Conservation (phyloP, 441 rosid species). For the Pelargonium fulgidum region DNA sequence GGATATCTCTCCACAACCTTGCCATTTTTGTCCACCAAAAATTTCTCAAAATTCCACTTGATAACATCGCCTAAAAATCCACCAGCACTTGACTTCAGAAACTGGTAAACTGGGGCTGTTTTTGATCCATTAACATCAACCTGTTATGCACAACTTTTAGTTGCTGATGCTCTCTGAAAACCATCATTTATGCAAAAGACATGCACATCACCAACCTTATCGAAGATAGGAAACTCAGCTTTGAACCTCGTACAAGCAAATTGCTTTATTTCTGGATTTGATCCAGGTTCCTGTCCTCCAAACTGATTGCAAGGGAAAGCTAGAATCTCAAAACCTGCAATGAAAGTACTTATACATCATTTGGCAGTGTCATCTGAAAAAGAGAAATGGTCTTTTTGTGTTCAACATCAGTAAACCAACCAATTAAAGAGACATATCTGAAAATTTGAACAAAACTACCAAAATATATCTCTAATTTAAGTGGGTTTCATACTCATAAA, state of each 20-base stretch:
- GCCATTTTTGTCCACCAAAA: slow-evolving; percentile 65
- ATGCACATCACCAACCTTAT: slow-evolving; percentile 38
- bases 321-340: slow-evolving; percentile 57
- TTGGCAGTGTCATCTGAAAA: neutral
- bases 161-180: neutral
- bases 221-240: slow-evolving; percentile 74
- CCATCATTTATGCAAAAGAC: neutral
- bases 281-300: slow-evolving; percentile 67
- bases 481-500: too few relatives aligned
- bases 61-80: slow-evolving; percentile 59
- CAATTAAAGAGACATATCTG: neutral
- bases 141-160: slow-evolving; percentile 26
- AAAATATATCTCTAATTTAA: too few relatives aligned
- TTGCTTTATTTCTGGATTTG: slow-evolving; percentile 57
- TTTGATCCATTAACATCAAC: slow-evolving; percentile 70
- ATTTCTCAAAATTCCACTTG: slow-evolving; percentile 81
- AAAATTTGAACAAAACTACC: neutral
- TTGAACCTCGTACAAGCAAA: slow-evolving; percentile 66
- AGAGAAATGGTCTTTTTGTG: too few relatives aligned
- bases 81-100: slow-evolving; percentile 55
- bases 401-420: neutral
- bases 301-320: slow-evolving; percentile 81
- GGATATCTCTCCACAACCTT: slow-evolving; percentile 65
- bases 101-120: slow-evolving; percentile 63
- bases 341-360: slow-evolving; percentile 7